Conservation (phyloP, 306 rosid genomes). For the Macrotyloma uniflorum region DNA sequence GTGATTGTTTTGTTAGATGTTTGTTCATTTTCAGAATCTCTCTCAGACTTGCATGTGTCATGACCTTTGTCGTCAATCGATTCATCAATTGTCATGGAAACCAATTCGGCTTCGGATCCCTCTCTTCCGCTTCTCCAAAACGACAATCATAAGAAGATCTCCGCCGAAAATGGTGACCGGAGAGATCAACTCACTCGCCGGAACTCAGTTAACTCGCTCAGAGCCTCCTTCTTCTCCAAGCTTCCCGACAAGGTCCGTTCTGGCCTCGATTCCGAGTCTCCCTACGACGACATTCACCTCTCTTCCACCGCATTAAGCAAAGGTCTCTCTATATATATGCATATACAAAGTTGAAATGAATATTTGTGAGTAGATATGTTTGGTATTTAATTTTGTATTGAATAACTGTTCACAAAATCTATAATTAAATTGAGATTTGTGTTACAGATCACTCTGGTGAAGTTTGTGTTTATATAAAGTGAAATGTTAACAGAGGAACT, state of each 20-base stretch:
- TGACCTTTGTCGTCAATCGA: not conserved
- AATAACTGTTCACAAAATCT: not conserved
- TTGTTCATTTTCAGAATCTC: not conserved
- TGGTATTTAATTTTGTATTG: not conserved
- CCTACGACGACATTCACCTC: slow-evolving; percentile 42
- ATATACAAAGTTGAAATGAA: not conserved
- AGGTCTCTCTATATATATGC: slow-evolving; percentile 43
- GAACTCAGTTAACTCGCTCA: slow-evolving; percentile 47
- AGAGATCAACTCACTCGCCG: slow-evolving; percentile 25
- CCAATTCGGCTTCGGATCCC: slow-evolving; percentile 10
- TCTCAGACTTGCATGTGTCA: slow-evolving; percentile 6
- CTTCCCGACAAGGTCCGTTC: slow-evolving; percentile 64
- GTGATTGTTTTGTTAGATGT: too few relatives aligned
- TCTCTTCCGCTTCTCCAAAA: slow-evolving; percentile 27
- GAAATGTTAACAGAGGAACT: not conserved
- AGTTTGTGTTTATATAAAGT: not conserved
- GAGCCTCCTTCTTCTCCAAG: slow-evolving; percentile 51
- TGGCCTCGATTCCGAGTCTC: slow-evolving; percentile 54
- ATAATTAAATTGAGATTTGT: not conserved
- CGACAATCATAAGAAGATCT: not conserved
- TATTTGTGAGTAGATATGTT: too few relatives aligned
- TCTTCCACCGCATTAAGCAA: slow-evolving; percentile 50
- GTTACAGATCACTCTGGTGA: not conserved
- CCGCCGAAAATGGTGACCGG: slow-evolving; percentile 12
- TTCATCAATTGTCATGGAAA: slow-evolving; percentile 29